Percentiles rank a stretch among this genome's conserved stretches.
Evolutionary conservation across 1,139 yeast genomes (phyloP).

Genomic region (Hemisphaericaspora subhashii): DNA sequence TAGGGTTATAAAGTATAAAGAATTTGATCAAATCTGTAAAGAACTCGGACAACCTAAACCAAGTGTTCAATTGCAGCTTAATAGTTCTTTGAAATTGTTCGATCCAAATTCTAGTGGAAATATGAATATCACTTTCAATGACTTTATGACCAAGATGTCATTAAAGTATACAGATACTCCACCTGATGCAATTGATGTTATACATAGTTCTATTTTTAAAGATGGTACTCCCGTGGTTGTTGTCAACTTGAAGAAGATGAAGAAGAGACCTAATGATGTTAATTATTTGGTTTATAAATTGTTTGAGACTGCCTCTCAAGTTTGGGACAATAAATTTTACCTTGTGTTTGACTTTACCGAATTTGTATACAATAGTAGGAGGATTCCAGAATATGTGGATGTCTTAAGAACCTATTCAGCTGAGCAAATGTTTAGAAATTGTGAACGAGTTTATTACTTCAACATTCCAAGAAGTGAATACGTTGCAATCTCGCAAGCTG

Average conservation of each 20-base stretch:
- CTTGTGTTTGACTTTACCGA: constrained; percentile 72
- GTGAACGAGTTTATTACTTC: constrained; percentile 56
- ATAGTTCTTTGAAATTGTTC: constrained; percentile 45
- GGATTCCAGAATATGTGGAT: constrained; percentile 18
- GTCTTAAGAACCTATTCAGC: constrained; percentile 47
- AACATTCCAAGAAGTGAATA: constrained; percentile 54
- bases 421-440: constrained; percentile 51
- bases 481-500: constrained; percentile 31
- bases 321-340: constrained; percentile 71
- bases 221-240: constrained; percentile 77
- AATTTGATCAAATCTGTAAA: constrained; percentile 30
- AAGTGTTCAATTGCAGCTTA: constrained; percentile 52
- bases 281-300: constrained; percentile 61
- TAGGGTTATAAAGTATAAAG: constrained; percentile 25
- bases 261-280: constrained; percentile 46
- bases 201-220: constrained; percentile 63
- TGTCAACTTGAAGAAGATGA: constrained; percentile 47
- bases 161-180: constrained; percentile 50
- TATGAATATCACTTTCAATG: constrained; percentile 54
- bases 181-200: constrained; percentile 42
- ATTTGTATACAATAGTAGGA: constrained; percentile 27
- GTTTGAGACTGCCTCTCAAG: constrained; percentile 67
- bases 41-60: constrained; percentile 43
- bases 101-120: constrained; percentile 39
- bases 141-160: constrained; percentile 72